Percentiles rank a stretch among this genome's conserved stretches.
Conservation (phyloP, 164 flowering plant genomes). For the Amborella trichopoda region DNA sequence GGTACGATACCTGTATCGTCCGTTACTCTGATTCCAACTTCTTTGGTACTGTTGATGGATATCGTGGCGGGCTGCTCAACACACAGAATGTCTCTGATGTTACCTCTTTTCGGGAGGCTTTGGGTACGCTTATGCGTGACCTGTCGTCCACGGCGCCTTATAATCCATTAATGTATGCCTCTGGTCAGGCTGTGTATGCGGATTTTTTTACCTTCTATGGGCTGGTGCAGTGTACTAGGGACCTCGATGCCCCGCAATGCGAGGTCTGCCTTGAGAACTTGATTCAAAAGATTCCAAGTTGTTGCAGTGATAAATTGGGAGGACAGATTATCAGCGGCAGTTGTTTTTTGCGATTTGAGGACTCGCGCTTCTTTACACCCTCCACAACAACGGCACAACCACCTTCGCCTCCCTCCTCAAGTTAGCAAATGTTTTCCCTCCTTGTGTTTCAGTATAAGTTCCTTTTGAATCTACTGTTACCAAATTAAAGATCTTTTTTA, state of each 20-base stretch:
- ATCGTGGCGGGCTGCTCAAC: too few relatives aligned
- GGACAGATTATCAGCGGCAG: too few relatives aligned
- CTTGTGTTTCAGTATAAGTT: too few relatives aligned
- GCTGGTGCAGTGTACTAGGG: conserved; percentile 2
- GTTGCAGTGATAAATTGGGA: too few relatives aligned
- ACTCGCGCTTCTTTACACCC: too few relatives aligned
- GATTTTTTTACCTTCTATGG: background rate
- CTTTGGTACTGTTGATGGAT: background rate
- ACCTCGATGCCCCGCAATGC: background rate
- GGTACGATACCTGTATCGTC: conserved; percentile 6
- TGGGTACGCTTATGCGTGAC: conserved; percentile 2
- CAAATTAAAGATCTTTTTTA: too few relatives aligned
- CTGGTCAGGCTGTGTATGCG: background rate
- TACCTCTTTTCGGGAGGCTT: background rate
- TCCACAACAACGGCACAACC: too few relatives aligned
- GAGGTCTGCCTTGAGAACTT: background rate
- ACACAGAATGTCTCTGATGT: background rate
- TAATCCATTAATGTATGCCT: background rate
- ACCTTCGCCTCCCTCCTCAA: too few relatives aligned
- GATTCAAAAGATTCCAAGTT: too few relatives aligned
- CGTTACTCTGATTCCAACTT: conserved; percentile 11
- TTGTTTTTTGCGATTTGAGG: too few relatives aligned
- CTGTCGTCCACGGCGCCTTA: background rate
- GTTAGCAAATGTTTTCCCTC: too few relatives aligned
- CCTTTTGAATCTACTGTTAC: too few relatives aligned